These are phyloP conservation scores for Melaleuca alternifolia DNA, from an alignment of 345 rosid species.

Conservation along the genomic window DNA sequence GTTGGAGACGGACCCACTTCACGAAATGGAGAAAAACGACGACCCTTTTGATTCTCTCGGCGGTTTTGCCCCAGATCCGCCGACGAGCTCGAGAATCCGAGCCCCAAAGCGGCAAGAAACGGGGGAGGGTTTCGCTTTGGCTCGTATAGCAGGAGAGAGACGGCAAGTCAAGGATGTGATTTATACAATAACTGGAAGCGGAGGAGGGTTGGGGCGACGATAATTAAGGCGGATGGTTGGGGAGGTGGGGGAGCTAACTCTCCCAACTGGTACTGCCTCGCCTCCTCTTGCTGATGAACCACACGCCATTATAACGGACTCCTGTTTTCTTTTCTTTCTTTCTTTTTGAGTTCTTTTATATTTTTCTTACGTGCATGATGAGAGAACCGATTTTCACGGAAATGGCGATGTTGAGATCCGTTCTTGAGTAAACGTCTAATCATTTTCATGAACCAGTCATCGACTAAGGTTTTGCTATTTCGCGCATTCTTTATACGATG, in stretches of 20 bases:
- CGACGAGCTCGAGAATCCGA: background rate
- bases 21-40: background rate
- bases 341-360: background rate
- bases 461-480: background rate
- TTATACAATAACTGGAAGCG: background rate
- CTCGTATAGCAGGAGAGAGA: background rate
- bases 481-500: background rate
- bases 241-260: background rate
- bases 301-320: background rate
- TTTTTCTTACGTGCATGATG: background rate
- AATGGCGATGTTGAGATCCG: background rate
- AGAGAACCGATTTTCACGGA: background rate
- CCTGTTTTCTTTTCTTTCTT: background rate
- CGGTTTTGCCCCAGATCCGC: background rate
- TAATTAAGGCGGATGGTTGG: background rate
- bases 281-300: background rate
- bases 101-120: background rate
- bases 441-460: background rate
- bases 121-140: background rate
- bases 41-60: background rate
- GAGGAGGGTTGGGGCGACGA: background rate
- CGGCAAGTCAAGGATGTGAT: background rate
- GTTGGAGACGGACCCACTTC: conserved; percentile 22
- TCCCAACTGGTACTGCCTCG: background rate
- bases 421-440: background rate